A percentile compares a stretch with the other conserved stretches of the same genome.
phyloP scores from a whole-genome alignment of 2,329 filamentous ascomycete genomes.

The Acephala macrosclerotiorum region DNA sequence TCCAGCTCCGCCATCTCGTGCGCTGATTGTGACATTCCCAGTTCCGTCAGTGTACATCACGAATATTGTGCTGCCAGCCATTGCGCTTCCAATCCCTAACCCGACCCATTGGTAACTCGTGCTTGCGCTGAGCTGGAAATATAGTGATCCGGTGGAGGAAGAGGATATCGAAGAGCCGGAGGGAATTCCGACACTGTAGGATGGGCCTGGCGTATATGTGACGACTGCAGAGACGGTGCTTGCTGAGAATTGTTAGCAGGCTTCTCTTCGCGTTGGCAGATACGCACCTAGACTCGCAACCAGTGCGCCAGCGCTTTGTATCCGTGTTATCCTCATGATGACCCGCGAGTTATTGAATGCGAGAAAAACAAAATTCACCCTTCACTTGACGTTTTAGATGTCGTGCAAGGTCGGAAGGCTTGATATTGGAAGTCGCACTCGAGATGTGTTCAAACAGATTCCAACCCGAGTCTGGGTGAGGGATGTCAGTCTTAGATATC shows the following conservation, averaged over 20 bases:
- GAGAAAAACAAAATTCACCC: background rate
- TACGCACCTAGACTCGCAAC: conserved; percentile 2
- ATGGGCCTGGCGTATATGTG: conserved; percentile 36
- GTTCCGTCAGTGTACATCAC: conserved; percentile 60
- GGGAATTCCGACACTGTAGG: conserved; percentile 38
- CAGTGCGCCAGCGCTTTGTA: background rate
- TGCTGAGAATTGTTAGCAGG: conserved; percentile 2
- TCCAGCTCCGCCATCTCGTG: conserved; percentile 51
- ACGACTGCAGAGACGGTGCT: conserved; percentile 22
- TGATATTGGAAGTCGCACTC: background rate
- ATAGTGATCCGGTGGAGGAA: conserved; percentile 60
- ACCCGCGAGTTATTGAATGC: background rate
- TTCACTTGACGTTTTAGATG: too few species aligned
- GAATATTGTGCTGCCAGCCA: conserved; percentile 65
- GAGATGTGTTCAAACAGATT: background rate
- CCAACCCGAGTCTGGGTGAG: background rate
- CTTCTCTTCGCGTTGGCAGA: background rate
- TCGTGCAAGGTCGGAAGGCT: background rate
- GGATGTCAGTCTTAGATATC: background rate
- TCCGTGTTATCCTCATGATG: conserved; percentile 1
- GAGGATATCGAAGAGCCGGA: conserved; percentile 50
- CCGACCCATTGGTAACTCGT: conserved; percentile 61
- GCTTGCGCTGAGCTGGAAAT: conserved; percentile 63
- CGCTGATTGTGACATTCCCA: conserved; percentile 63
- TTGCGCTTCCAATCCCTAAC: conserved; percentile 61